These are phyloP conservation scores for Basipetospora chlamydospora DNA, from an alignment of 2,329 filamentous ascomycete species.

Conservation along the genomic window DNA sequence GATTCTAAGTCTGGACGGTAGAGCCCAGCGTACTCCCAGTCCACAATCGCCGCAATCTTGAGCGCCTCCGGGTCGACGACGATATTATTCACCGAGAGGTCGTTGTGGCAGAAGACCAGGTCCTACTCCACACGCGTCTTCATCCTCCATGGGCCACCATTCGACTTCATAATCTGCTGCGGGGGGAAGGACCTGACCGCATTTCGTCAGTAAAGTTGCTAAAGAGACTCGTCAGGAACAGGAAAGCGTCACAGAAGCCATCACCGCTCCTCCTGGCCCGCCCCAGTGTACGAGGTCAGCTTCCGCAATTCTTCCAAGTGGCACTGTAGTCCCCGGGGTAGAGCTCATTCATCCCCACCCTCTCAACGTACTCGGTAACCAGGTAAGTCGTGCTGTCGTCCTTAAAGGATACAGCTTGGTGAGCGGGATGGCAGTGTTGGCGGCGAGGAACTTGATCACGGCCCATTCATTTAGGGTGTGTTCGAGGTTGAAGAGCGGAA, in stretches of 20 bases:
- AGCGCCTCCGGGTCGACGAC: constrained; percentile 10
- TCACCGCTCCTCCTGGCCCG: constrained; percentile 8
- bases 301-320: constrained; percentile 5
- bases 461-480: not conserved
- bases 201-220: not conserved
- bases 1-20: too few species aligned
- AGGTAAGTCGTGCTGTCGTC: constrained; percentile 9
- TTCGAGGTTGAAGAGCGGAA: constrained; percentile 9
- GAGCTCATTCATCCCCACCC: constrained; percentile 8
- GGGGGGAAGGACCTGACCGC: not conserved
- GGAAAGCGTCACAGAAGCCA: not conserved
- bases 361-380: constrained; percentile 9
- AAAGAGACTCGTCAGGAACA: too few species aligned
- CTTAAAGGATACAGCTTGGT: not conserved
- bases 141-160: constrained; percentile 7
- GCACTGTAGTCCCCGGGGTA: constrained; percentile 7
- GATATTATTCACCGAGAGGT: constrained; percentile 8
- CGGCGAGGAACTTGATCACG: not conserved
- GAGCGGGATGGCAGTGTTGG: not conserved
- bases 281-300: constrained; percentile 10
- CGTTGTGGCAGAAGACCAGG: constrained; percentile 11
- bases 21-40: constrained; percentile 24
- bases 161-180: not conserved
- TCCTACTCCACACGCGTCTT: constrained; percentile 7
- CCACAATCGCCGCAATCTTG: constrained; percentile 12